A percentile compares a stretch with the other conserved stretches of the same genome.
These are phyloP conservation scores for Pichia thaimueangensis DNA, from an alignment of 805 yeast species.

Conservation along the genomic window DNA sequence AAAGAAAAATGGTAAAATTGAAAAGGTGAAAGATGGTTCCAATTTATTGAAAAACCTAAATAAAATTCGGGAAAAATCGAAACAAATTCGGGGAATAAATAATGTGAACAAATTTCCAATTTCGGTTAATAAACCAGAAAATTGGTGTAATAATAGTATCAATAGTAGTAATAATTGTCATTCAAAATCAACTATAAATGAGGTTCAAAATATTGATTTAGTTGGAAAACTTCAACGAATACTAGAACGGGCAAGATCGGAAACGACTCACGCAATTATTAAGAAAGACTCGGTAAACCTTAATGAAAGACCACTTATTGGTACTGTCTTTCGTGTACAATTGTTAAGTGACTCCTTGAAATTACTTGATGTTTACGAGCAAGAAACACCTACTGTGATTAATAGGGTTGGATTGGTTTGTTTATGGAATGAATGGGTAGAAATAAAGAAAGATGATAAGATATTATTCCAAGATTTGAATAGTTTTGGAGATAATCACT, in stretches of 20 bases:
- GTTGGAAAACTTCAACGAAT: conserved; percentile 1
- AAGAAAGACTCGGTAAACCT: not conserved
- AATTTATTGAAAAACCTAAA: not conserved
- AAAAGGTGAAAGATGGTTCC: not conserved
- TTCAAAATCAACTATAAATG: too few relatives aligned
- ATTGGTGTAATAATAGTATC: too few relatives aligned
- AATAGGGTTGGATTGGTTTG: conserved; percentile 9
- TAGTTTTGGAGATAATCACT: not conserved
- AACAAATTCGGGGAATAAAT: conserved; percentile 1
- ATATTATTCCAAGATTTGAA: conserved; percentile 11
- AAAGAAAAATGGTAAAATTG: too few relatives aligned
- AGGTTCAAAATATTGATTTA: too few relatives aligned
- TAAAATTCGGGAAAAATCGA: conserved; percentile 4
- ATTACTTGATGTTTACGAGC: conserved; percentile 4
- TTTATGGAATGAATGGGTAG: conserved; percentile 14
- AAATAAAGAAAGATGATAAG: conserved; percentile 10
- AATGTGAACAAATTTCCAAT: not conserved
- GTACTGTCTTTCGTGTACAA: not conserved
- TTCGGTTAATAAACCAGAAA: not conserved
- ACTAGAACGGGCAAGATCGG: not conserved
- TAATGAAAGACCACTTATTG: not conserved
- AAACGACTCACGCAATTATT: conserved; percentile 8
- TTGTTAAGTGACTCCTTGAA: conserved; percentile 8
- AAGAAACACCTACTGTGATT: too few relatives aligned
- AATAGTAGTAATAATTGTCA: too few relatives aligned